A percentile compares a stretch with the other conserved stretches of the same genome.
phyloP scores from a whole-genome alignment of 2,329 filamentous ascomycete species.

The Conoideocrella luteorostrata region DNA sequence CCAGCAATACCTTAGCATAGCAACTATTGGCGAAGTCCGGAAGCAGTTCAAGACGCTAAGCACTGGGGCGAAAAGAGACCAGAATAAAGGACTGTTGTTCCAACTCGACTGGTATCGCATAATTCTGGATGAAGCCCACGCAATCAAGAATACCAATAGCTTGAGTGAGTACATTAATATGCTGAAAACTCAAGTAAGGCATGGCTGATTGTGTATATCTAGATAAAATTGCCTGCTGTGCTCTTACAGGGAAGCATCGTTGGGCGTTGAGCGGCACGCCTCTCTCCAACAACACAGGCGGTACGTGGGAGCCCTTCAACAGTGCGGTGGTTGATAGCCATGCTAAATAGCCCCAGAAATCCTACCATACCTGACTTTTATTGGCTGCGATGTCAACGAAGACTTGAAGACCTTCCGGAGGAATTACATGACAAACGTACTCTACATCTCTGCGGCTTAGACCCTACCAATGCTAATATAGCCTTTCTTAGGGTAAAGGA shows the following conservation, averaged over 20 bases:
- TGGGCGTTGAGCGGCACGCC: constrained; percentile 33
- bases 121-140: constrained; percentile 51
- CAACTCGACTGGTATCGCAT: constrained; percentile 38
- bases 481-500: constrained; percentile 6
- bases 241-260: constrained; percentile 21
- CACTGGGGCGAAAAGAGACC: no score
- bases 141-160: constrained; percentile 42
- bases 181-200: not conserved
- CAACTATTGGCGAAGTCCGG: constrained; percentile 22
- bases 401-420: not conserved
- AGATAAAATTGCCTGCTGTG: constrained; percentile 16
- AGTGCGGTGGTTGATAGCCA: not conserved
- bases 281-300: constrained; percentile 22
- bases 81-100: constrained; percentile 1
- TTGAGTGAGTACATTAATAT: constrained; percentile 19
- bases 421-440: constrained; percentile 15
- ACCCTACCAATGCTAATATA: not conserved
- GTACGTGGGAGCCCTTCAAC: constrained; percentile 13
- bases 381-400: constrained; percentile 15
- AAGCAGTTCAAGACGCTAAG: constrained; percentile 10
- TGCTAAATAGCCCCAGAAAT: constrained; percentile 22
- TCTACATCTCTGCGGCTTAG: not conserved
- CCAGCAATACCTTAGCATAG: constrained; percentile 16
- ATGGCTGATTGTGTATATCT: not conserved
- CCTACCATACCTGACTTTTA: constrained; percentile 27